Percentiles rank a stretch among this genome's conserved stretches.
phyloP scores from a whole-genome alignment of 1,284 basidiomycete genomes.

The Thecaphora frezii region DNA sequence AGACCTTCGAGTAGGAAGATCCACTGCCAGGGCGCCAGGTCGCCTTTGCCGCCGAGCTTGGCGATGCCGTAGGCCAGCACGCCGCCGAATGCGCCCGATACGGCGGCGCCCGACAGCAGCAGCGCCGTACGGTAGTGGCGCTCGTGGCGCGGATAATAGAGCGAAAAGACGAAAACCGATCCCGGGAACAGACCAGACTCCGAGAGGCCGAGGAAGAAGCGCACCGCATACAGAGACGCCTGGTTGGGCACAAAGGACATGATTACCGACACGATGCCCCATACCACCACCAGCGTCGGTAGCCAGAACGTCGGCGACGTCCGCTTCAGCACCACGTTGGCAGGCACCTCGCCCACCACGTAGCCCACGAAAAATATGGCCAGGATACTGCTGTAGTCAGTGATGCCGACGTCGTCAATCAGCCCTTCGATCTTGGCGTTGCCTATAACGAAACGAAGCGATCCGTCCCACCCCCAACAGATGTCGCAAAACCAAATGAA shows the following conservation, averaged over 20 bases:
- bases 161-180: slow-evolving; percentile 67
- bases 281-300: slow-evolving; percentile 66
- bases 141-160: slow-evolving; percentile 67
- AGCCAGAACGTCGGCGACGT: slow-evolving; percentile 68
- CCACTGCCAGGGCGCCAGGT: slow-evolving; percentile 60
- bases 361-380: slow-evolving; percentile 46
- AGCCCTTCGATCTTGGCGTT: slow-evolving; percentile 45
- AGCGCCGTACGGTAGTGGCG: slow-evolving; percentile 68
- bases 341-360: slow-evolving; percentile 39
- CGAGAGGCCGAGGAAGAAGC: slow-evolving; percentile 62
- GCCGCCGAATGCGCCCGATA: slow-evolving; percentile 49
- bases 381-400: slow-evolving; percentile 32
- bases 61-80: slow-evolving; percentile 66
- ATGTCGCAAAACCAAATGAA: no score
- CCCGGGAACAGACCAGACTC: slow-evolving; percentile 64
- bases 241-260: slow-evolving; percentile 67
- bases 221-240: slow-evolving; percentile 66
- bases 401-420: slow-evolving; percentile 29
- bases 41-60: slow-evolving; percentile 68
- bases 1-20: slow-evolving; percentile 69
- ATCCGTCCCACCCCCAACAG: no score
- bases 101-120: slow-evolving; percentile 59
- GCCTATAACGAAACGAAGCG: neutral
- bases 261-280: slow-evolving; percentile 67
- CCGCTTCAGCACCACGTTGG: slow-evolving; percentile 62